These are phyloP conservation scores for Lasiodiplodia hormozganensis DNA, from an alignment of 2,329 filamentous ascomycete species.

Conservation along the genomic window DNA sequence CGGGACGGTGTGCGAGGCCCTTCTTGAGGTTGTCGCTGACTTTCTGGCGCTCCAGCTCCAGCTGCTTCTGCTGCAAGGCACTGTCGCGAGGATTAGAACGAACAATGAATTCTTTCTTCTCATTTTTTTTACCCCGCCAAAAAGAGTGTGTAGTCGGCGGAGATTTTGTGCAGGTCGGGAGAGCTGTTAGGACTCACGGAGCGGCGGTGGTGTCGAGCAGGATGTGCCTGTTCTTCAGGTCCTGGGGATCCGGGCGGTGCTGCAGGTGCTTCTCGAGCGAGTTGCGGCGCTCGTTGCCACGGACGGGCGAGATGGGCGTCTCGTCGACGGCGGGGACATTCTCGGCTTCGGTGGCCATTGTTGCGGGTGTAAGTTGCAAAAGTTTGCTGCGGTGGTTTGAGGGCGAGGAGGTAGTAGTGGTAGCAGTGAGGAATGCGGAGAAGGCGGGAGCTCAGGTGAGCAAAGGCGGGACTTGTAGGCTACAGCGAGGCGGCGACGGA, in stretches of 20 bases:
- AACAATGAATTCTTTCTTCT: background rate
- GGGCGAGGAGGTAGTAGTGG: constrained; percentile 3
- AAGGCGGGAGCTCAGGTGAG: background rate
- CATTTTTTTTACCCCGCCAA: background rate
- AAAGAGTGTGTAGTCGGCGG: background rate
- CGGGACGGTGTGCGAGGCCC: constrained; percentile 67
- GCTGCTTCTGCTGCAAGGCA: constrained; percentile 66
- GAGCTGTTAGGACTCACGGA: constrained; percentile 58
- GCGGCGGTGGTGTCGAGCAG: constrained; percentile 71
- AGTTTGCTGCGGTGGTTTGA: background rate
- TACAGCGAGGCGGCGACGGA: constrained; percentile 1
- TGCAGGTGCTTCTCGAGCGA: constrained; percentile 57
- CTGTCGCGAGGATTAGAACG: constrained; percentile 45
- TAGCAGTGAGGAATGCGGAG: background rate
- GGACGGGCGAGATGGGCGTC: constrained; percentile 51
- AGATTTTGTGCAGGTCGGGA: background rate
- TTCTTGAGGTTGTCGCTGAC: constrained; percentile 70
- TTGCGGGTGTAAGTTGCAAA: background rate
- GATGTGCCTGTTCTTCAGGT: constrained; percentile 73
- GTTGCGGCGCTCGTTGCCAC: constrained; percentile 63
- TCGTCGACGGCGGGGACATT: constrained; percentile 41
- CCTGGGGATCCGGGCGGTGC: constrained; percentile 60
- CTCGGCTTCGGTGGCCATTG: constrained; percentile 26
- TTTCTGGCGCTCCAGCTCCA: constrained; percentile 70
- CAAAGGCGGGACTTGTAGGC: background rate